Percentiles rank a stretch among this genome's conserved stretches.
Conservation (phyloP, 1,284 basidiomycete genomes). For the Tremellales sp. region DNA sequence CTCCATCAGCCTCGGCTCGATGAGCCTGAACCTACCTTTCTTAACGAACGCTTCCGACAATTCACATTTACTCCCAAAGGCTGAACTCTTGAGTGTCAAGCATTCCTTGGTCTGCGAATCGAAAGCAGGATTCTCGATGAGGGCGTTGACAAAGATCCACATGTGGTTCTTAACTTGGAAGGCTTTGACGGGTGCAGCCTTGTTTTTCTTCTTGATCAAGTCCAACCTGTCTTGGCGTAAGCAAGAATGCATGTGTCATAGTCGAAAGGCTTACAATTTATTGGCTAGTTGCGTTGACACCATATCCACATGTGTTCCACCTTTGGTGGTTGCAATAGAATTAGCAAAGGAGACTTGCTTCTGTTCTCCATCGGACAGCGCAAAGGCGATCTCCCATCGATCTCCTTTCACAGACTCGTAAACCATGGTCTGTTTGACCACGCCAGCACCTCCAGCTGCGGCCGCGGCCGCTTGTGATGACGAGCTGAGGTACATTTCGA, state of each 20-base stretch:
- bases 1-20: slow-evolving; percentile 1
- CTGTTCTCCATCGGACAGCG: slow-evolving; percentile 79
- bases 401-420: slow-evolving; percentile 69
- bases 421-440: slow-evolving; percentile 71
- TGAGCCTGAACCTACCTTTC: slow-evolving; percentile 62
- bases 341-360: slow-evolving; percentile 98
- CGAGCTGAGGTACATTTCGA: slow-evolving; percentile 84
- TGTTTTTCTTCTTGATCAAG: slow-evolving; percentile 92
- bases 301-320: slow-evolving; percentile 87
- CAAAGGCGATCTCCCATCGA: slow-evolving; percentile 96
- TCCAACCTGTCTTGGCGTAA: slow-evolving; percentile 60
- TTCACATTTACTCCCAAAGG: slow-evolving; percentile 85
- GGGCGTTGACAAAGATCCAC: slow-evolving; percentile 96
- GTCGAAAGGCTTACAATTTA: slow-evolving; percentile 55
- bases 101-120: slow-evolving; percentile 99
- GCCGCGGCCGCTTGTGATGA: slow-evolving; percentile 55
- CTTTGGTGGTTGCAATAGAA: slow-evolving; percentile 95
- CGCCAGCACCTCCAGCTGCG: slow-evolving; percentile 69
- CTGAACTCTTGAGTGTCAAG: slow-evolving; percentile 78
- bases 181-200: slow-evolving; percentile 85
- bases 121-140: slow-evolving; percentile 97
- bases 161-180: slow-evolving; percentile 95
- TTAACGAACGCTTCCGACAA: slow-evolving; percentile 92
- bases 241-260: no score
- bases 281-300: slow-evolving; percentile 89